Percentiles rank a stretch among this genome's conserved stretches.
Evolutionary conservation across 75 land plant genomes (phyloP).

Genomic region (Selaginella tamariscina): DNA sequence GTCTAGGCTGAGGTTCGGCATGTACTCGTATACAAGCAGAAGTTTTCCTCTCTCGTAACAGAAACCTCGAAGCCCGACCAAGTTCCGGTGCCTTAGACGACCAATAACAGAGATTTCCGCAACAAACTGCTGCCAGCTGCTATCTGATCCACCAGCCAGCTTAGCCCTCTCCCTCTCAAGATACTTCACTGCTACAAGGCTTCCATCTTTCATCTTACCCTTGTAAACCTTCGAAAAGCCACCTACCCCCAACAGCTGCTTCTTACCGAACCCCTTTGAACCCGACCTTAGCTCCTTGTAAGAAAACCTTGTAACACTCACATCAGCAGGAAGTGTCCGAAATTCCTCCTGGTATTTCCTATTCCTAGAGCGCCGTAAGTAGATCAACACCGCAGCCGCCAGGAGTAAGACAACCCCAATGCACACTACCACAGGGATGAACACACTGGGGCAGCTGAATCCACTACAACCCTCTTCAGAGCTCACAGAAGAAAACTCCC

Average conservation of each 20-base stretch:
- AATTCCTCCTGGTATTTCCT: not conserved
- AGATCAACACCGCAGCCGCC: not conserved
- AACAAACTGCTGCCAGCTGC: not conserved
- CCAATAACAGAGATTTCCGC: not conserved
- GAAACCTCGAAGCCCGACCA: not conserved
- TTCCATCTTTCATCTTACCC: not conserved
- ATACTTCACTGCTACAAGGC: not conserved
- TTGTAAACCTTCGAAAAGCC: not conserved
- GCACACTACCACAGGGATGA: not conserved
- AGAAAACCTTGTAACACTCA: not conserved
- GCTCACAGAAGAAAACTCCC: not conserved
- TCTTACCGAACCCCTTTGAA: not conserved
- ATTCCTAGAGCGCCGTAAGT: not conserved
- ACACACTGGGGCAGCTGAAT: not conserved
- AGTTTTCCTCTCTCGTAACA: not conserved
- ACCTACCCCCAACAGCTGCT: not conserved
- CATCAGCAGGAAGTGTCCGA: not conserved
- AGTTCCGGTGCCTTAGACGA: not conserved
- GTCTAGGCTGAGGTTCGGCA: not conserved
- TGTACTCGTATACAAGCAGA: not conserved
- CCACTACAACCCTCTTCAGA: not conserved
- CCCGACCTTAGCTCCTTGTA: not conserved
- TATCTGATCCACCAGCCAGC: not conserved
- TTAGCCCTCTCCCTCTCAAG: not conserved
- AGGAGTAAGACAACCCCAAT: not conserved